Base-by-base conservation (phyloP, 1,139 yeast genomes). In the Scheffersomyces illinoinensis region DNA sequence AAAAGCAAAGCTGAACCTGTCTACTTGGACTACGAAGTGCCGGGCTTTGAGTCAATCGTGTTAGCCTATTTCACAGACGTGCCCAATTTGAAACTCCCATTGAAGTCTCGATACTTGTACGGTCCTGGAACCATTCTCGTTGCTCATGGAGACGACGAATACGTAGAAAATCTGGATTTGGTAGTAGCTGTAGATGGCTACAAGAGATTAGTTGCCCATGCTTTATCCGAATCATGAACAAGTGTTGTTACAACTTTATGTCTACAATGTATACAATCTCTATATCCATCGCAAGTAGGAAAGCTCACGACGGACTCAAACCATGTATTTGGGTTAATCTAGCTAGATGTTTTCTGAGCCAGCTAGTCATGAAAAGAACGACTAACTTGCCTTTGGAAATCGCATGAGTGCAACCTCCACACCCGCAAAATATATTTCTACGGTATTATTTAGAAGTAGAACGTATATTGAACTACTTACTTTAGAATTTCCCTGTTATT, bases 101-200 rank as follows among this genome's bases (percentile, higher is more conserved):
- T 73, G 24, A 70, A 75, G 17, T 76, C 72, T 57, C 74, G 86
- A 62, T 87, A 85, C 65, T 73, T 88, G 46, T 89, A 87, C 66
- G 93, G 93, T 0, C 91, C 93, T 1, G 93, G 93, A 0, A 73
- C 86, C 1, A 88, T 89, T 59, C 79, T 78, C 48, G 87, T 85
- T 47, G 93, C 93, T 0, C 93, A 88, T 66, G 82, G 87, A 2
- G 89, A 80, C 59, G 71, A 84, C 59, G 93, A 89, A 71, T 81
- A 73, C 64, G 84, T 89, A 43, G 81, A 82, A 8, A 75, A 82
- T 49, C 67, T 71, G 3, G 89, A 86, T 65, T 74, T 89, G 61
- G 63, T 76, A 23, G 77, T 76, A 18, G 85, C 89, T 3, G 84
- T 88, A 39, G 82, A 75, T 2, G 92, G 89, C 7, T 87, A 86